Evolutionary conservation across 1,284 basidiomycete genomes (phyloP), one percentile per base, ranked within the genome.

Genomic region (Macrocystidia cucumis): DNA sequence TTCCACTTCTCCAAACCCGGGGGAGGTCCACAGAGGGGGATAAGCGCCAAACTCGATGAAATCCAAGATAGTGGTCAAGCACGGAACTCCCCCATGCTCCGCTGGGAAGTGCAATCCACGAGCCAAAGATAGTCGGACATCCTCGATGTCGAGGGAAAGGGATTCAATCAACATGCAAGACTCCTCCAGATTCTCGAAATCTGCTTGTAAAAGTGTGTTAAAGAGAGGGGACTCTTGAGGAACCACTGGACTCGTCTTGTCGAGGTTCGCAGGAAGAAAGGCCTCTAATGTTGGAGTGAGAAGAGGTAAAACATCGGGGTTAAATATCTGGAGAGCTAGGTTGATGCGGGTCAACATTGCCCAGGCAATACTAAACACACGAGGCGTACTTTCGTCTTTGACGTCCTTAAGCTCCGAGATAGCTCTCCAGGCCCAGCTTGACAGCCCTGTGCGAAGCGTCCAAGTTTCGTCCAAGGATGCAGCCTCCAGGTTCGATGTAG

Each of bases 351-450:
- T 30, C 5, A 27, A 22, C 4, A 30, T 8, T 23, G n/a, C 28
- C n/a, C 6, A 28, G 24, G 21, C 14, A 23, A 5, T 17, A 31
- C 6, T 13, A 19, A 26, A 27, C 19, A 16, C 22, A 32, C 19
- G 22, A 32, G 22, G 37, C 41, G 40, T 39, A 49, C 70, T 53
- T 48, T 78, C 73, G 42, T 75, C 71, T 50, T 72, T 74, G 22
- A 73, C 65, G 44, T 74, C 70, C 51, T 73, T 78, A 28, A 84
- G 63, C 45, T 78, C 78, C 8, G 69, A 62, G n/a, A 88, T 70
- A 2, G 72, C 67, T 45, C 78, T 67, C 80, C 84, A 88, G 27
- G 76, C 70, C 87, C 85, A 90, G 27, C 68, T 73, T 5, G 80
- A 76, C 11, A 88, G 62, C 4, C 68, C 70, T 37, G 65, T 70